These are phyloP conservation scores for Stagonosporopsis tanaceti DNA, from an alignment of 2,329 filamentous ascomycete genomes.

Conservation along the genomic window DNA sequence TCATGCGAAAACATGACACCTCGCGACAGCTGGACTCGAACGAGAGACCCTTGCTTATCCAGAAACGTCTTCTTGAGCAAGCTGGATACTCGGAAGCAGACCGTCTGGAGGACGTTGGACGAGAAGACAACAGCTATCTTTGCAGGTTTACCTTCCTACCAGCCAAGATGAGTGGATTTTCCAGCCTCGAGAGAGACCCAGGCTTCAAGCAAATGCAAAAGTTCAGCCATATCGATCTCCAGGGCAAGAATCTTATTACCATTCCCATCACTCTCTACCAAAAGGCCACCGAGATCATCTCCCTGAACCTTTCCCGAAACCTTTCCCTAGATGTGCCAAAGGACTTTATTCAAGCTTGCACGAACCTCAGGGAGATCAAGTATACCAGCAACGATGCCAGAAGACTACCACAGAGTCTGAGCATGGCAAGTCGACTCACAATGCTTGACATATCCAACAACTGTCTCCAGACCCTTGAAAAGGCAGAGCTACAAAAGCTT, in stretches of 20 bases:
- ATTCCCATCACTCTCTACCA: slow-evolving; percentile 95
- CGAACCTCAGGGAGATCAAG: slow-evolving; percentile 91
- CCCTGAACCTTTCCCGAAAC: slow-evolving; percentile 91
- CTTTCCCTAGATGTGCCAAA: slow-evolving; percentile 90
- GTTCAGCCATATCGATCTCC: slow-evolving; percentile 91
- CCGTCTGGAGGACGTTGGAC: slow-evolving; percentile 88
- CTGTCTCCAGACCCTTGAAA: slow-evolving; percentile 82
- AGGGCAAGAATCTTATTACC: slow-evolving; percentile 87
- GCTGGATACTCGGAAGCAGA: slow-evolving; percentile 89
- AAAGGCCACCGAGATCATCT: slow-evolving; percentile 90
- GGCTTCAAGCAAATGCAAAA: slow-evolving; percentile 85
- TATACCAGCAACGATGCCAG: slow-evolving; percentile 94
- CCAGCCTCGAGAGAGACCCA: slow-evolving; percentile 76
- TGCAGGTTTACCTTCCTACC: slow-evolving; percentile 96
- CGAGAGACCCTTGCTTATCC: slow-evolving; percentile 87
- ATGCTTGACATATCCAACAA: slow-evolving; percentile 97
- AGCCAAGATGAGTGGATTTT: slow-evolving; percentile 81
- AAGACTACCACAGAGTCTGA: slow-evolving; percentile 82
- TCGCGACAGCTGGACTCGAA: slow-evolving; percentile 78
- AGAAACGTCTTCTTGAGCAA: slow-evolving; percentile 89
- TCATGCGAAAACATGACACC: slow-evolving; percentile 91
- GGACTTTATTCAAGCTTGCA: slow-evolving; percentile 94
- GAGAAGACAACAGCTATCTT: slow-evolving; percentile 96
- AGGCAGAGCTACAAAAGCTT: slow-evolving; percentile 80
- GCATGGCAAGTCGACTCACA: slow-evolving; percentile 80